A percentile compares a stretch with the other conserved stretches of the same genome.
Conservation (phyloP, 345 rosid genomes). For the Pistacia vera region DNA sequence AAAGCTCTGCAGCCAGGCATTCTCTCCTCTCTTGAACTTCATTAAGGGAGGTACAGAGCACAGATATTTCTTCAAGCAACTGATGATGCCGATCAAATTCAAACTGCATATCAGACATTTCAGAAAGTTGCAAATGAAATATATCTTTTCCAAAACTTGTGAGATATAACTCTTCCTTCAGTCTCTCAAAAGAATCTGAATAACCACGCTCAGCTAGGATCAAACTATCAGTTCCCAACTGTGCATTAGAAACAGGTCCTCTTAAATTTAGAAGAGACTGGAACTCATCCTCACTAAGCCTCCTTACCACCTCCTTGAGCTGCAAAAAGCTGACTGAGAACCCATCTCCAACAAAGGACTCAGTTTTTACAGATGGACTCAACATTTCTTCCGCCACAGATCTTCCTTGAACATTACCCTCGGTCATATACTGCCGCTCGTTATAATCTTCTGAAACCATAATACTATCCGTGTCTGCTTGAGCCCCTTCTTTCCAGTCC, state of each 20-base stretch:
- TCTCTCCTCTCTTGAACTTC: constrained; percentile 42
- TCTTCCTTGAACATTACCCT: constrained; percentile 38
- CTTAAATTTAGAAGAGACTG: constrained; percentile 50
- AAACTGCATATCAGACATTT: constrained; percentile 50
- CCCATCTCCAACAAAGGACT: constrained; percentile 32
- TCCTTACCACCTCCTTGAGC: constrained; percentile 47
- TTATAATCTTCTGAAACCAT: constrained; percentile 30
- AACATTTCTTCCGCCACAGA: constrained; percentile 29
- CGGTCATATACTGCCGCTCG: constrained; percentile 36
- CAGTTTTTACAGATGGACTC: constrained; percentile 26
- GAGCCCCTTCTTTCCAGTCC: constrained; percentile 22
- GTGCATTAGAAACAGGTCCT: constrained; percentile 31
- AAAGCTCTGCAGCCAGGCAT: constrained; percentile 55
- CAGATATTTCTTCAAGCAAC: constrained; percentile 45
- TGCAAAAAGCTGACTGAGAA: constrained; percentile 41
- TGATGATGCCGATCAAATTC: constrained; percentile 45
- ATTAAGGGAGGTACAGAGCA: constrained; percentile 45
- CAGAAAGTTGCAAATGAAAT: constrained; percentile 59
- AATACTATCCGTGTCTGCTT: constrained; percentile 27
- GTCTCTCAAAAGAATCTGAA: constrained; percentile 42
- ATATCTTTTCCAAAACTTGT: constrained; percentile 54
- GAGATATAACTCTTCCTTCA: constrained; percentile 63
- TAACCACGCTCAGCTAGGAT: constrained; percentile 12
- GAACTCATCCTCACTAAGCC: constrained; percentile 61
- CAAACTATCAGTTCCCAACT: constrained; percentile 26